Conservation (phyloP, 192 early-diverging fungal species). For the Rhizoclosmatium sp. region DNA sequence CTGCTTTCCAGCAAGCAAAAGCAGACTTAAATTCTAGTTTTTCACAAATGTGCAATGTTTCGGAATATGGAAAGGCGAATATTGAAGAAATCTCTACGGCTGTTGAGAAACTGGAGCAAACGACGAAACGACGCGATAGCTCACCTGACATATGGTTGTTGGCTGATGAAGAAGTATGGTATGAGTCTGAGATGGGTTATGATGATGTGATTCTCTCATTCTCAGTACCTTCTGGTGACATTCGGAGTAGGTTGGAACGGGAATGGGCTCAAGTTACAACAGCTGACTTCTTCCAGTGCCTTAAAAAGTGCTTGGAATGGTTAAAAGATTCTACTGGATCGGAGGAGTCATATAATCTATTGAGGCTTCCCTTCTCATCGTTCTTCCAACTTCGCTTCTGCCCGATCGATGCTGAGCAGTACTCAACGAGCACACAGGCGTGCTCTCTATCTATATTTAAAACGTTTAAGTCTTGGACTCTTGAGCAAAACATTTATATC, state of each 20-base stretch:
- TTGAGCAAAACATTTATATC: background rate
- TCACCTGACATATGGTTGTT: background rate
- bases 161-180: background rate
- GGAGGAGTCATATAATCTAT: too few relatives aligned
- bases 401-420: background rate
- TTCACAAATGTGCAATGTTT: background rate
- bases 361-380: background rate
- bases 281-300: too few relatives aligned
- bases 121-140: background rate
- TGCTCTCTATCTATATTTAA: background rate
- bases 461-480: background rate
- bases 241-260: background rate
- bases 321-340: too few relatives aligned
- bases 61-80: constrained; percentile 1
- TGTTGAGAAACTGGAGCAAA: background rate
- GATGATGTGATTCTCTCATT: background rate
- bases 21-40: background rate
- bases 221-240: background rate
- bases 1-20: too few relatives aligned
- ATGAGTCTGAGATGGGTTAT: background rate
- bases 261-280: background rate
- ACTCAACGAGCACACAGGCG: background rate
- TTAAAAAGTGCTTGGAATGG: too few relatives aligned
- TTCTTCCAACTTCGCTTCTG: background rate
- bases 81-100: background rate